Evolutionary conservation across 805 yeast genomes (phyloP).

Genomic region (Metschnikowia aberdeeniae): DNA sequence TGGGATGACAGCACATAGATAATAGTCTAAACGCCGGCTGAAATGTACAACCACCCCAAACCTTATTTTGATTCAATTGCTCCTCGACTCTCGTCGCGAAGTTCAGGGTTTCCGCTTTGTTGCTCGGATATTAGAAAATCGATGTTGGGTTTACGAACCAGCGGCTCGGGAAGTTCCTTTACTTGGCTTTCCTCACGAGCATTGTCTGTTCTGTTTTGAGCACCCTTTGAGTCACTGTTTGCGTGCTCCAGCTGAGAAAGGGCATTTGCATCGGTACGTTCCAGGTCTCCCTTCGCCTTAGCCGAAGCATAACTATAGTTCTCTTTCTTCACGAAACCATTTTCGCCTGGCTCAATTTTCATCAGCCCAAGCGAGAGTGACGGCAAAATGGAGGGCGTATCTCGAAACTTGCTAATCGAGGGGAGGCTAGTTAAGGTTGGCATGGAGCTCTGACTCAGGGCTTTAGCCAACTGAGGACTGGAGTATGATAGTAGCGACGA

Average conservation of each 20-base stretch:
- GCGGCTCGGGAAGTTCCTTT: neutral
- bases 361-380: neutral
- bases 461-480: neutral
- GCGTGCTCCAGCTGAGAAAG: neutral
- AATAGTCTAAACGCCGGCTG: too few species aligned
- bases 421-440: neutral
- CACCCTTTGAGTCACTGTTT: neutral
- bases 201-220: neutral
- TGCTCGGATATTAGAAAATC: conserved; percentile 3
- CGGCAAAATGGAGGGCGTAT: neutral
- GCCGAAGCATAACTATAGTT: neutral
- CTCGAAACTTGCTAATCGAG: neutral
- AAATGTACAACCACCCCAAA: neutral
- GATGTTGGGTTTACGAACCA: conserved; percentile 1
- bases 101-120: neutral
- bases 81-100: neutral
- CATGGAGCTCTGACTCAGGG: neutral
- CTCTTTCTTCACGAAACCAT: neutral
- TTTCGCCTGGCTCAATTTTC: neutral
- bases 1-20: too few species aligned
- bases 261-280: neutral
- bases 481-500: conserved; percentile 1
- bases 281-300: too few species aligned
- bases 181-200: neutral
- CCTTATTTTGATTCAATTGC: conserved; percentile 1